These are phyloP conservation scores for Solanum gracilifrons DNA, from an alignment of 257 asterid genomes.

Conservation along the genomic window DNA sequence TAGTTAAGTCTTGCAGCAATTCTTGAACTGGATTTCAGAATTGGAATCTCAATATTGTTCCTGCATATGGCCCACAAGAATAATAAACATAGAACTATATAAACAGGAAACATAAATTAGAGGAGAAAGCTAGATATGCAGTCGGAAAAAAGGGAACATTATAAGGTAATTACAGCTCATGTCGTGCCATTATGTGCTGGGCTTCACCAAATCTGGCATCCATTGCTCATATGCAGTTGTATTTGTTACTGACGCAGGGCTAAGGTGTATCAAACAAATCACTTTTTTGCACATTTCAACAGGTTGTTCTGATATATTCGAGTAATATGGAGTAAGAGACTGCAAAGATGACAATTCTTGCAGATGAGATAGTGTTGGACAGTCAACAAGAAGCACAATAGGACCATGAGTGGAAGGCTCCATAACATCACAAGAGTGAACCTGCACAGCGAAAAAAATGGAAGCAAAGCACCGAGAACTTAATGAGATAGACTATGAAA, in stretches of 20 bases:
- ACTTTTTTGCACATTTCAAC: constrained; percentile 46
- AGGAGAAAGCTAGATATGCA: not conserved
- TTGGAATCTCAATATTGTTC: constrained; percentile 64
- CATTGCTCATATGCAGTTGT: constrained; percentile 55
- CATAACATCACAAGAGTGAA: constrained; percentile 72
- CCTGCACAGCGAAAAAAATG: constrained; percentile 22
- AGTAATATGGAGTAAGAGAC: not conserved
- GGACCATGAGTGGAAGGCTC: constrained; percentile 86
- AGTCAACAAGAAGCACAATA: constrained; percentile 67
- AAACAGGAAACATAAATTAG: not conserved
- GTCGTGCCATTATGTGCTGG: constrained; percentile 96
- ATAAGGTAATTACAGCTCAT: constrained; percentile 43
- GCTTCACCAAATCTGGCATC: constrained; percentile 82
- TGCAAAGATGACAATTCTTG: constrained; percentile 31
- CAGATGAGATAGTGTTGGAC: constrained; percentile 68
- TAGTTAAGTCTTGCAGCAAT: constrained; percentile 75
- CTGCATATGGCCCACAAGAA: not conserved
- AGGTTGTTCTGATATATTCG: constrained; percentile 25
- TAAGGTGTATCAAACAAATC: constrained; percentile 69
- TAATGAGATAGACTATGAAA: not conserved
- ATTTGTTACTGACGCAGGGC: constrained; percentile 43
- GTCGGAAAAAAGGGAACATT: not conserved
- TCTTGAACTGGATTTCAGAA: constrained; percentile 72
- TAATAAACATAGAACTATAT: not conserved
- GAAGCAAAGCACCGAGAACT: not conserved